Percentiles rank a stretch among this genome's conserved stretches.
Conservation (phyloP, 139 green algal species). For the Picochlorum sp. region DNA sequence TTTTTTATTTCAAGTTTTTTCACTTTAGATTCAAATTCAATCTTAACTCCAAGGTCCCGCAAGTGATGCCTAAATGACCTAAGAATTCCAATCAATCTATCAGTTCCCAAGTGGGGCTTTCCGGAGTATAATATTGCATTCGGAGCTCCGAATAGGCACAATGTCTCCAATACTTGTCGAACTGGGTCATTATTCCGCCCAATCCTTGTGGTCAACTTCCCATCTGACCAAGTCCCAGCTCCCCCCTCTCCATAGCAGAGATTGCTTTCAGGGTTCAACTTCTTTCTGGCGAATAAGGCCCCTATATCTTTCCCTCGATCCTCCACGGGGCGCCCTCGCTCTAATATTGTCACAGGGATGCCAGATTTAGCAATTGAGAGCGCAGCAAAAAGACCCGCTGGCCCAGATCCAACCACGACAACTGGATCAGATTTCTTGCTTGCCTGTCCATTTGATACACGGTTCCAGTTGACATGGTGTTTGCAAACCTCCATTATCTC, state of each 20-base stretch:
- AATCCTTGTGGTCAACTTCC: slow-evolving; percentile 80
- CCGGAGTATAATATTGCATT: slow-evolving; percentile 56
- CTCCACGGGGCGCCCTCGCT: slow-evolving; percentile 72
- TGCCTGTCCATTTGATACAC: not conserved
- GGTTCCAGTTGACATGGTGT: slow-evolving; percentile 3
- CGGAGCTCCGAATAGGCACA: slow-evolving; percentile 64
- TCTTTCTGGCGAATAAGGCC: slow-evolving; percentile 54
- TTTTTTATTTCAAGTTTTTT: slow-evolving; percentile 50
- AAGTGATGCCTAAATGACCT: slow-evolving; percentile 50
- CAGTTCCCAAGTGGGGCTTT: slow-evolving; percentile 79
- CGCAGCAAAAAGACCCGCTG: slow-evolving; percentile 74
- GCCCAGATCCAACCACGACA: slow-evolving; percentile 52
- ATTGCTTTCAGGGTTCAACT: slow-evolving; percentile 63
- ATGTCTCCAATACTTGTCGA: slow-evolving; percentile 50
- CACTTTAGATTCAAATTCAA: slow-evolving; percentile 55
- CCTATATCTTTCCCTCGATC: slow-evolving; percentile 68
- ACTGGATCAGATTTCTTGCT: slow-evolving; percentile 8
- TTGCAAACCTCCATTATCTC: slow-evolving; percentile 9
- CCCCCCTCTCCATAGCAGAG: slow-evolving; percentile 67
- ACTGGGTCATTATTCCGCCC: slow-evolving; percentile 55
- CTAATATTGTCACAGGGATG: slow-evolving; percentile 55
- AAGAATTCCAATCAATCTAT: slow-evolving; percentile 68
- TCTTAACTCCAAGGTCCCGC: slow-evolving; percentile 31
- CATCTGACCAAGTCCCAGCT: slow-evolving; percentile 72
- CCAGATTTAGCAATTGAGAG: slow-evolving; percentile 54